Evolutionary conservation across 805 yeast species (phyloP).

Genomic region (Starmerella gropengiesseri): DNA sequence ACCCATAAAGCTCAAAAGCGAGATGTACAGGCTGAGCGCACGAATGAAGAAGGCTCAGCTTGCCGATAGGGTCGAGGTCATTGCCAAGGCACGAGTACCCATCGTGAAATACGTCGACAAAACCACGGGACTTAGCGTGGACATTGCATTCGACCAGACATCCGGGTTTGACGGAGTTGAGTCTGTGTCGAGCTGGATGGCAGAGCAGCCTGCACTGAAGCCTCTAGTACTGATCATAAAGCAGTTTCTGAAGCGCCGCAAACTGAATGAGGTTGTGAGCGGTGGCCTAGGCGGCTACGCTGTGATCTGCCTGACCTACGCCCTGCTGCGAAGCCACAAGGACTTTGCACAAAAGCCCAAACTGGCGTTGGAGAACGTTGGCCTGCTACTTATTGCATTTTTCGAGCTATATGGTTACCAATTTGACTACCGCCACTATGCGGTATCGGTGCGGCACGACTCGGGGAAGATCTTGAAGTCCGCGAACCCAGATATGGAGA

Average conservation of each 20-base stretch:
- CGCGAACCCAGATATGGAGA: slow-evolving; percentile 40
- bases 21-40: slow-evolving; percentile 62
- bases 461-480: slow-evolving; percentile 51
- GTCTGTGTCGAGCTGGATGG: slow-evolving; percentile 63
- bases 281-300: slow-evolving; percentile 96
- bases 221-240: slow-evolving; percentile 74
- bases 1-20: slow-evolving; percentile 50
- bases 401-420: slow-evolving; percentile 85
- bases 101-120: slow-evolving; percentile 83
- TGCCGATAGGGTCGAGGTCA: slow-evolving; percentile 65
- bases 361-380: slow-evolving; percentile 58
- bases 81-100: slow-evolving; percentile 86
- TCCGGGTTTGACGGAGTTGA: slow-evolving; percentile 78
- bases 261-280: slow-evolving; percentile 71
- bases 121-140: slow-evolving; percentile 59
- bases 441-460: slow-evolving; percentile 51
- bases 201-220: slow-evolving; percentile 62
- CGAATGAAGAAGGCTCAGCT: slow-evolving; percentile 49
- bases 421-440: slow-evolving; percentile 74
- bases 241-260: slow-evolving; percentile 70
- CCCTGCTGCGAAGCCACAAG: slow-evolving; percentile 33
- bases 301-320: slow-evolving; percentile 89
- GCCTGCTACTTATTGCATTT: slow-evolving; percentile 77
- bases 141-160: slow-evolving; percentile 76
- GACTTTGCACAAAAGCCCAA: not conserved